A percentile compares a stretch with the other conserved stretches of the same genome.
Evolutionary conservation across 2,329 filamentous ascomycete species (phyloP).

Genomic region (Colletotrichum sp.): DNA sequence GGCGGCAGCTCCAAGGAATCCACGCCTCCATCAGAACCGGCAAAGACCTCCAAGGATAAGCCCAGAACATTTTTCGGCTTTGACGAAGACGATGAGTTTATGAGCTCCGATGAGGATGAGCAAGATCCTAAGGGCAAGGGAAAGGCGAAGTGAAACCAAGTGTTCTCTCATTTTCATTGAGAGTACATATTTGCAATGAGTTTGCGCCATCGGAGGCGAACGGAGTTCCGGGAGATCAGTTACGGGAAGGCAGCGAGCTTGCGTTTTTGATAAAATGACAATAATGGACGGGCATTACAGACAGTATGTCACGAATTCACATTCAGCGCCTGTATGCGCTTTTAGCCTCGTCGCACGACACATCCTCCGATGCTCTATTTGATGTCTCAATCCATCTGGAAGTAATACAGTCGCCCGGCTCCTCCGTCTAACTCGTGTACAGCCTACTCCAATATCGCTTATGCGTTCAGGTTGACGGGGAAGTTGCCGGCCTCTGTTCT

Average conservation of each 20-base stretch:
- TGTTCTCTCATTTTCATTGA: neutral
- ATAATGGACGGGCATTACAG: neutral
- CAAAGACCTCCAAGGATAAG: conserved; percentile 41
- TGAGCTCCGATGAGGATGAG: conserved; percentile 66
- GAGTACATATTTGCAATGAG: neutral
- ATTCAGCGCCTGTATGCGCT: conserved; percentile 7
- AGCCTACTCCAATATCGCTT: conserved; percentile 31
- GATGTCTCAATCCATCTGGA: conserved; percentile 28
- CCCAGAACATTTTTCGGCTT: conserved; percentile 72
- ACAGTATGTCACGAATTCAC: conserved; percentile 9
- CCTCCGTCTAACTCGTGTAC: conserved; percentile 16
- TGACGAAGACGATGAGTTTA: conserved; percentile 79
- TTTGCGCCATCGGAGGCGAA: neutral
- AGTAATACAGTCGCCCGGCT: conserved; percentile 39
- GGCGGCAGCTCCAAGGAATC: conserved; percentile 53
- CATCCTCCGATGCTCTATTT: conserved; percentile 23
- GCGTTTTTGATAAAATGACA: neutral
- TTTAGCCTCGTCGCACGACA: conserved; percentile 13
- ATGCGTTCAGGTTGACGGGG: conserved; percentile 68
- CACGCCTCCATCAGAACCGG: conserved; percentile 49
- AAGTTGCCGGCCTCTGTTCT: conserved; percentile 70
- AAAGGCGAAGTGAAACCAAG: neutral
- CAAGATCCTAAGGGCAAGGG: conserved; percentile 30
- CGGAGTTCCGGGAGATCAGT: conserved; percentile 5
- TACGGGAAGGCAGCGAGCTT: neutral